phyloP scores from a whole-genome alignment of 345 rosid genomes.

The Arabis alpina region DNA sequence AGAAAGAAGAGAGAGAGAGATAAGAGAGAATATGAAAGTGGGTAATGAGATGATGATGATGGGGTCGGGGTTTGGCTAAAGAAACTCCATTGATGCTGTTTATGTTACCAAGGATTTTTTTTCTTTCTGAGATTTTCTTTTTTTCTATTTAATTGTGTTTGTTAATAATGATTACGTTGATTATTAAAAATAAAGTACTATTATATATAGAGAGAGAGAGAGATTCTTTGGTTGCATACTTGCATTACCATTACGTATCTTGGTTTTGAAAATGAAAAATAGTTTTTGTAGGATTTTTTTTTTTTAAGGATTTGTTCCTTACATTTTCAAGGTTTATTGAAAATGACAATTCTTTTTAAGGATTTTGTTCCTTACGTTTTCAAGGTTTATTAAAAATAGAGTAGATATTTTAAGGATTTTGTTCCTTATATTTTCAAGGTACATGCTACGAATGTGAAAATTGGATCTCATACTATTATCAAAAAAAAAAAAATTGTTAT shows the following conservation, averaged over 20 bases:
- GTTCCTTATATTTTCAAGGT: too few species aligned
- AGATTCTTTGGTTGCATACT: too few species aligned
- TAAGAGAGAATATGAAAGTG: constrained; percentile 40
- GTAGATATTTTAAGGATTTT: too few species aligned
- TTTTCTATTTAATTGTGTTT: constrained; percentile 14
- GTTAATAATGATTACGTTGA: constrained; percentile 13
- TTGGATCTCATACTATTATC: not conserved
- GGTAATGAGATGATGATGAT: constrained; percentile 36
- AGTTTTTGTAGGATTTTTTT: too few species aligned
- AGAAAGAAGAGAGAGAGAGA: constrained; percentile 9
- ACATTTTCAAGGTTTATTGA: too few species aligned
- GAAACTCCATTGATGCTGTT: constrained; percentile 46
- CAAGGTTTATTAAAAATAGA: too few species aligned
- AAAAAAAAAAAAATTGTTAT: not conserved
- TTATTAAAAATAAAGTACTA: not conserved
- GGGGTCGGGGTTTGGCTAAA: constrained; percentile 53
- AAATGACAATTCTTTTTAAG: too few species aligned
- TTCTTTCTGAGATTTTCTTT: not conserved
- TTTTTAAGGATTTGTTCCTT: not conserved
- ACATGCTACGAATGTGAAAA: not conserved
- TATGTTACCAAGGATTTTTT: not conserved
- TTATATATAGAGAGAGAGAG: too few species aligned
- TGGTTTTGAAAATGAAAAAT: not conserved
- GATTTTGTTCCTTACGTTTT: too few species aligned
- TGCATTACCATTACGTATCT: not conserved